Percentiles rank a stretch among this genome's conserved stretches.
Evolutionary conservation across 768 basidiomycete species (phyloP).

Genomic region (Albatrellus ellisii): DNA sequence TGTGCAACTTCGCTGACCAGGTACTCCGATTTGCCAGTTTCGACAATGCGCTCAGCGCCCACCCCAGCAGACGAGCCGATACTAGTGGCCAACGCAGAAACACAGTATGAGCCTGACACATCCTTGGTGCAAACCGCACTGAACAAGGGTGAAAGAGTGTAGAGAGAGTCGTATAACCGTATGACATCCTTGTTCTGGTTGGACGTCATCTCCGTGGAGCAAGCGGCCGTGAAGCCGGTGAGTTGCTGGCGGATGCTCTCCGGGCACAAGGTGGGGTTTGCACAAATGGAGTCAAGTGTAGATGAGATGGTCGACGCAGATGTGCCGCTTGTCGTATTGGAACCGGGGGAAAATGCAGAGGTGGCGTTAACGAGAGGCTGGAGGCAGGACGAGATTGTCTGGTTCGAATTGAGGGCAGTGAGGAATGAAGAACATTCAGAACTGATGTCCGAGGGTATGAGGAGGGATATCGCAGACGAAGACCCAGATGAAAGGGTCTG

Average conservation of each 20-base stretch:
- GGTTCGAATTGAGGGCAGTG: constrained; percentile 45
- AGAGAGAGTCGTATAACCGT: constrained; percentile 69
- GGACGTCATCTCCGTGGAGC: constrained; percentile 56
- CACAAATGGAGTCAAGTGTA: constrained; percentile 47
- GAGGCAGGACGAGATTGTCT: constrained; percentile 47
- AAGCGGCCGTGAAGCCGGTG: constrained; percentile 55
- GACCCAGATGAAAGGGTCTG: constrained; percentile 14
- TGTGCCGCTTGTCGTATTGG: constrained; percentile 22
- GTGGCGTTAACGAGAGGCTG: constrained; percentile 46
- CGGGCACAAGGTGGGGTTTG: constrained; percentile 35
- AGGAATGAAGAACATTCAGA: constrained; percentile 45
- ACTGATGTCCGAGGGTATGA: constrained; percentile 62
- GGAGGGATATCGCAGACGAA: constrained; percentile 26
- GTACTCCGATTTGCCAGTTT: constrained; percentile 9
- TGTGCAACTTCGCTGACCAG: constrained; percentile 15
- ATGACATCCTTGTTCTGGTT: constrained; percentile 35
- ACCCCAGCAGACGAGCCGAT: constrained; percentile 16
- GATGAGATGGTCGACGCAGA: constrained; percentile 32
- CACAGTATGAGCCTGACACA: constrained; percentile 58
- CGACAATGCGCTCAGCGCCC: constrained; percentile 8
- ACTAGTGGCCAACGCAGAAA: constrained; percentile 29
- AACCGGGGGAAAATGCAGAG: constrained; percentile 34
- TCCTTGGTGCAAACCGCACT: constrained; percentile 67
- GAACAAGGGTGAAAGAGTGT: constrained; percentile 50
- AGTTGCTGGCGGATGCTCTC: constrained; percentile 50